Evolutionary conservation across 106 monocot genomes (phyloP).

Genomic region (Dendrobium officinale): DNA sequence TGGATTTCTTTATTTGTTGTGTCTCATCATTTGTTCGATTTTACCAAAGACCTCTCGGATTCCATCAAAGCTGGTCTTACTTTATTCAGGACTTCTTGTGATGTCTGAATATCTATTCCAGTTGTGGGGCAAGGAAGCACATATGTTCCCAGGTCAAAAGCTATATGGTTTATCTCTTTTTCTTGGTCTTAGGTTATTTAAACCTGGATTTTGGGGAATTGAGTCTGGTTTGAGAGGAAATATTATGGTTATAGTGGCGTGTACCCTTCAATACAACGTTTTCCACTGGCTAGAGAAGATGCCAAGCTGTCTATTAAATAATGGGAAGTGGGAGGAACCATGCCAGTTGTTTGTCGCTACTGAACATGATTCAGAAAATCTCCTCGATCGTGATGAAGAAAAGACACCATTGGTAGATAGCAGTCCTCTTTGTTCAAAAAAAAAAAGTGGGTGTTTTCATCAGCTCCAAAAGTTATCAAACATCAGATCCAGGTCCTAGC

Average conservation of each 20-base stretch:
- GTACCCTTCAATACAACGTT: conserved; percentile 87
- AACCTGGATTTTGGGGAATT: conserved; percentile 92
- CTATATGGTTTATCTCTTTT: conserved; percentile 51
- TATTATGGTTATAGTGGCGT: conserved; percentile 81
- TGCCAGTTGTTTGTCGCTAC: conserved; percentile 71
- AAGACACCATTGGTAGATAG: conserved; percentile 18
- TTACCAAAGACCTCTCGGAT: conserved; percentile 79
- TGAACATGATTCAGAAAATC: conserved; percentile 12
- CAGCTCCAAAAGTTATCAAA: conserved; percentile 16
- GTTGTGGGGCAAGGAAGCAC: conserved; percentile 71
- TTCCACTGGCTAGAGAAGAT: conserved; percentile 78
- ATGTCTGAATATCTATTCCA: conserved; percentile 85
- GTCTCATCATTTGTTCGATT: conserved; percentile 67
- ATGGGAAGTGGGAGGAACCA: conserved; percentile 90
- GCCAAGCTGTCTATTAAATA: conserved; percentile 51
- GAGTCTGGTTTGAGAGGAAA: conserved; percentile 84
- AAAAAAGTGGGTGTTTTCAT: conserved; percentile 18
- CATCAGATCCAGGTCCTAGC: conserved; percentile 19
- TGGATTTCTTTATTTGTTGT: conserved; percentile 76
- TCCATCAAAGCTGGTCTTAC: conserved; percentile 78
- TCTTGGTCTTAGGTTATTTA: conserved; percentile 63
- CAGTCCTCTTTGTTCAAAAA: conserved; percentile 15
- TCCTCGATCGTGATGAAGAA: conserved; percentile 12
- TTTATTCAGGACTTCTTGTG: conserved; percentile 73
- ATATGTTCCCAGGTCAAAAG: conserved; percentile 81